These are phyloP conservation scores for Saccharomycopsis hybrid DNA, from an alignment of 1,139 yeast genomes.

Conservation along the genomic window DNA sequence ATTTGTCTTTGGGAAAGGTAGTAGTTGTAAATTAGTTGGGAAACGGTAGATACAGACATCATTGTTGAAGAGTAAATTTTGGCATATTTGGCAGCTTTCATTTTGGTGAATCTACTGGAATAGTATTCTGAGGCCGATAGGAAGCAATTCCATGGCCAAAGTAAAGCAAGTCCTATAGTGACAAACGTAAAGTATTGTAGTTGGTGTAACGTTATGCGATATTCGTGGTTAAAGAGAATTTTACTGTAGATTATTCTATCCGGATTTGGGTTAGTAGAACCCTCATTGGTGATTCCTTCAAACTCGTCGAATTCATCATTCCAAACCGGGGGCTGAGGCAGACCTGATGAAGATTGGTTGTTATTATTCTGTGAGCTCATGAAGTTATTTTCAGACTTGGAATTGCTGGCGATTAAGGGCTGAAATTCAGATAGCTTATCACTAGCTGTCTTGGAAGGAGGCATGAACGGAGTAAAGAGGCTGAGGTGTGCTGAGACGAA, in stretches of 20 bases:
- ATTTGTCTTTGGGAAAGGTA: conserved; percentile 66
- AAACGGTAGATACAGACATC: conserved; percentile 81
- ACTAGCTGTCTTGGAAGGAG: no score
- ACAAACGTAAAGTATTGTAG: conserved; percentile 57
- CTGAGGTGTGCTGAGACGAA: no score
- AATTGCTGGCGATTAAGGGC: no score
- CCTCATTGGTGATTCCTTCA: conserved; percentile 1
- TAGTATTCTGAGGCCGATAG: conserved; percentile 83
- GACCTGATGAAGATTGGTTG: no score
- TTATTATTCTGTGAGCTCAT: no score
- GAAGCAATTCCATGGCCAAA: conserved; percentile 98
- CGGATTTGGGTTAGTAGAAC: conserved; percentile 15
- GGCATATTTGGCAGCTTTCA: conserved; percentile 36
- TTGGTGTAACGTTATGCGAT: conserved; percentile 16
- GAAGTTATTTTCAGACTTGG: no score
- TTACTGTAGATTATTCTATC: conserved; percentile 7
- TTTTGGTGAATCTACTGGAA: conserved; percentile 47
- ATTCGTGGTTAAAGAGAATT: not conserved
- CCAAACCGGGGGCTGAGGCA: no score
- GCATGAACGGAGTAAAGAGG: no score
- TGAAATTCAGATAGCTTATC: no score
- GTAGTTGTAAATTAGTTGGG: conserved; percentile 56
- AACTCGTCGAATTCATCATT: no score
- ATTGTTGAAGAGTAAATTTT: conserved; percentile 71
- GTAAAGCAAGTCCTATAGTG: conserved; percentile 64